Conservation (phyloP, 495 filamentous ascomycete genomes). For the Cetradonia linearis region DNA sequence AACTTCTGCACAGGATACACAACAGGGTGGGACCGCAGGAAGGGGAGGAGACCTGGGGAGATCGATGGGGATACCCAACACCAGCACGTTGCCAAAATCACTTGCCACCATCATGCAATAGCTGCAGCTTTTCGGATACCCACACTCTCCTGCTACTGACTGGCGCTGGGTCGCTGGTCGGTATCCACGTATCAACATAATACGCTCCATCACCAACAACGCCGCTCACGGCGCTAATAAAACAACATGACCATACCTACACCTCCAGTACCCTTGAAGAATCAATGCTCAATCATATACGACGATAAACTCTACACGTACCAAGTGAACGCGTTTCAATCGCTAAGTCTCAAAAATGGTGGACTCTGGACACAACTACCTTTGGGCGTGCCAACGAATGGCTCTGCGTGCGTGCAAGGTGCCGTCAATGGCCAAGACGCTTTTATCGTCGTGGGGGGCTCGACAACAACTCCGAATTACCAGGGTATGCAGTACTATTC, state of each 20-base stretch:
- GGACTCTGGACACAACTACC: slow-evolving; percentile 59
- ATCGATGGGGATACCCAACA: neutral
- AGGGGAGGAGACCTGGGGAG: slow-evolving; percentile 3
- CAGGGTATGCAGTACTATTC: slow-evolving; percentile 75
- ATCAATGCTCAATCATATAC: slow-evolving; percentile 74
- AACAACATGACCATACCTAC: slow-evolving; percentile 50
- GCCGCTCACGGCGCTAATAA: neutral
- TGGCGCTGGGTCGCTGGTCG: slow-evolving; percentile 12
- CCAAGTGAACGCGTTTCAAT: slow-evolving; percentile 63
- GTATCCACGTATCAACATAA: slow-evolving; percentile 2
- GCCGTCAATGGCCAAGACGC: slow-evolving; percentile 44
- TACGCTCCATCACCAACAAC: neutral
- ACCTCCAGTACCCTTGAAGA: slow-evolving; percentile 54
- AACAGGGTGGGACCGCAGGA: neutral
- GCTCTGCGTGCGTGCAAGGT: slow-evolving; percentile 66
- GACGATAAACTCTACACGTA: slow-evolving; percentile 82
- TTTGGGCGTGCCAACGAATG: slow-evolving; percentile 56
- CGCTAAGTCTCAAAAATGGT: slow-evolving; percentile 55
- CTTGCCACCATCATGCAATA: slow-evolving; percentile 9
- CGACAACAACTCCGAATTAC: slow-evolving; percentile 43
- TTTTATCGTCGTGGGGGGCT: slow-evolving; percentile 79
- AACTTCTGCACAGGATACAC: neutral
- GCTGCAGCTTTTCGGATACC: neutral
- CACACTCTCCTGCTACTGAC: neutral
- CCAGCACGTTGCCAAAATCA: neutral